A percentile compares a stretch with the other conserved stretches of the same genome.
Conservation (phyloP, 2,329 filamentous ascomycete species). For the Apiospora sp. region DNA sequence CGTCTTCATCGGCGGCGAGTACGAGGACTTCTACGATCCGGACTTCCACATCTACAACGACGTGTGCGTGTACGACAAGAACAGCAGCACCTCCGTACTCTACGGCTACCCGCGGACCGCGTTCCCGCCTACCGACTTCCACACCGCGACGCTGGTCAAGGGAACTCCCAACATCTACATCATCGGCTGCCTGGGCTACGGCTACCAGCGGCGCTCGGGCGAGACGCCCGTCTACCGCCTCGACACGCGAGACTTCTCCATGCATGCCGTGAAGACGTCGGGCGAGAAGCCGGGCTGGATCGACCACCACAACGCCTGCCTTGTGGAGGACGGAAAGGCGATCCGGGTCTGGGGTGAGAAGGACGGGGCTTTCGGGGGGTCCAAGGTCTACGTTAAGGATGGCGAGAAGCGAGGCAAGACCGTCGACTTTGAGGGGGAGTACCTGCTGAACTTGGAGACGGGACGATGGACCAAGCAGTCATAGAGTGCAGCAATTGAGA, state of each 20-base stretch:
- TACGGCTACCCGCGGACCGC: neutral
- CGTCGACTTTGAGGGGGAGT: neutral
- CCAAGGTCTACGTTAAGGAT: neutral
- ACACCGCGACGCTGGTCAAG: neutral
- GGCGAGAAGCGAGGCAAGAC: neutral
- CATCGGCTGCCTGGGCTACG: neutral
- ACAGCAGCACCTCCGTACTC: neutral
- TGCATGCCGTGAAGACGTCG: slow-evolving; percentile 2
- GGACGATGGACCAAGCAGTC: neutral
- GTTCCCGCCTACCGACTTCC: slow-evolving; percentile 10
- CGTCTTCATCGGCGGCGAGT: neutral
- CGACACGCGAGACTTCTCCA: neutral
- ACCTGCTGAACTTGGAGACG: neutral
- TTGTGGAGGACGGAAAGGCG: neutral
- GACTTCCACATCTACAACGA: slow-evolving; percentile 12
- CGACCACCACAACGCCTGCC: neutral
- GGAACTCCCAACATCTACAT: neutral
- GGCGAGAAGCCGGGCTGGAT: slow-evolving; percentile 6
- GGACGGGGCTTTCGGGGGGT: no score
- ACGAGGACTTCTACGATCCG: neutral
- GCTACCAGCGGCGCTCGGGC: neutral
- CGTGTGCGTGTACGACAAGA: neutral
- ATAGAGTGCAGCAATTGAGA: neutral
- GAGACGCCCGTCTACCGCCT: neutral
- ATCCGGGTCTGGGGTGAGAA: neutral